Evolutionary conservation across 306 rosid genomes (phyloP).

Genomic region (Cucumis hystrix): DNA sequence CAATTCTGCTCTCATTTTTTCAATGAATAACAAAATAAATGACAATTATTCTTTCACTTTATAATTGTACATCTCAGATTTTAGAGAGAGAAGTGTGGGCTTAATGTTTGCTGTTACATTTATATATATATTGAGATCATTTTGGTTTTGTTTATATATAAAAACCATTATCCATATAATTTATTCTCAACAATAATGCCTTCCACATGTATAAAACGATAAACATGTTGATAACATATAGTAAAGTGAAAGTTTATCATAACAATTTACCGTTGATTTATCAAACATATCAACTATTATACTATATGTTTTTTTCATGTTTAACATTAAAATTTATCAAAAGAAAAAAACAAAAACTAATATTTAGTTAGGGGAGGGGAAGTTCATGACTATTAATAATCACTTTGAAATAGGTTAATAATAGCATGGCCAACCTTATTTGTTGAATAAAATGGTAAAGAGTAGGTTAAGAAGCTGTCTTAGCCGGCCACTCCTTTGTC

Average conservation of each 20-base stretch:
- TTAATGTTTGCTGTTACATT: neutral
- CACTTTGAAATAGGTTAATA: neutral
- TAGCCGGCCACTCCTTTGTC: conserved; percentile 89
- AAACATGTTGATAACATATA: neutral
- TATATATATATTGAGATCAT: neutral
- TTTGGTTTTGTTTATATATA: neutral
- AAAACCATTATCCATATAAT: neutral
- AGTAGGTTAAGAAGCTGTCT: conserved; percentile 76
- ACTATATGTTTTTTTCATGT: too few relatives aligned
- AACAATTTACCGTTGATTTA: too few relatives aligned
- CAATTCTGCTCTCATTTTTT: conserved; percentile 51
- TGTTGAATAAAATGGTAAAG: conserved; percentile 17
- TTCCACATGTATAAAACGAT: neutral
- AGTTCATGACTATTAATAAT: neutral
- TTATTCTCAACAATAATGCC: neutral
- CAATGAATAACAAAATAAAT: neutral
- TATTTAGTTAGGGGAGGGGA: neutral
- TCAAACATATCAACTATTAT: too few relatives aligned
- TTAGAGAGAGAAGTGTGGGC: neutral
- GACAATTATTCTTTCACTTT: neutral
- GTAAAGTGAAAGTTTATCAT: too few relatives aligned
- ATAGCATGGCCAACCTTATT: neutral
- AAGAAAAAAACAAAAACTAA: too few relatives aligned
- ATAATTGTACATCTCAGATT: neutral
- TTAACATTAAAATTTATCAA: too few relatives aligned